phyloP scores from a whole-genome alignment of 176 grass and related monocot genomes.

The Cymbopogon citratus region DNA sequence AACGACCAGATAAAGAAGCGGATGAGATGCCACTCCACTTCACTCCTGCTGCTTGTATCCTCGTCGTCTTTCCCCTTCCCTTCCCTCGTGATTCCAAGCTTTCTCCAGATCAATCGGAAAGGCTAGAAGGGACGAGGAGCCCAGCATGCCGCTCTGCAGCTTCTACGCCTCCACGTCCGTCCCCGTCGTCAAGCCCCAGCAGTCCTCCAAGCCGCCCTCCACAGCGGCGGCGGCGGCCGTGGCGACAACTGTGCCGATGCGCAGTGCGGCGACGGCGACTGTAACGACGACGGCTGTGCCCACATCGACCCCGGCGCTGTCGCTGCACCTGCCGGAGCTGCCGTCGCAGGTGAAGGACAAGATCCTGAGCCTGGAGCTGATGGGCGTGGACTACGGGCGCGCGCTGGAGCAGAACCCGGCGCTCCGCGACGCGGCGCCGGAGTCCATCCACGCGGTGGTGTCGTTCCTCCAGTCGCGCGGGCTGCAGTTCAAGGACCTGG shows the following conservation, averaged over 20 bases:
- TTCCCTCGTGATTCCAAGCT: not conserved
- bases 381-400: slow-evolving; percentile 66
- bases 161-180: slow-evolving; percentile 33
- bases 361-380: slow-evolving; percentile 64
- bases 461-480: slow-evolving; percentile 59
- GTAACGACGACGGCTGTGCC: not conserved
- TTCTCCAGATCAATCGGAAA: not conserved
- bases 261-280: not conserved
- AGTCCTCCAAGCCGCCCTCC: slow-evolving; percentile 3
- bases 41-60: not conserved
- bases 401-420: slow-evolving; percentile 47
- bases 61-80: not conserved
- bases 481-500: slow-evolving; percentile 64
- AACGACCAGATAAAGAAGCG: slow-evolving; percentile 41
- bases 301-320: not conserved
- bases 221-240: not conserved
- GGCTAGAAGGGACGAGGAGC: not conserved
- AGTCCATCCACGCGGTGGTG: slow-evolving; percentile 51
- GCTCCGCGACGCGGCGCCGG: slow-evolving; percentile 42
- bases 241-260: not conserved
- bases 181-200: slow-evolving; percentile 30
- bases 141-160: slow-evolving; percentile 43
- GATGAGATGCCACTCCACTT: slow-evolving; percentile 38
- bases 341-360: slow-evolving; percentile 58
- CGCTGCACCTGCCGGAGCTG: slow-evolving; percentile 43